Percentiles rank a stretch among this genome's conserved stretches.
Evolutionary conservation across 345 rosid genomes (phyloP).

Genomic region (Theobroma cacao): DNA sequence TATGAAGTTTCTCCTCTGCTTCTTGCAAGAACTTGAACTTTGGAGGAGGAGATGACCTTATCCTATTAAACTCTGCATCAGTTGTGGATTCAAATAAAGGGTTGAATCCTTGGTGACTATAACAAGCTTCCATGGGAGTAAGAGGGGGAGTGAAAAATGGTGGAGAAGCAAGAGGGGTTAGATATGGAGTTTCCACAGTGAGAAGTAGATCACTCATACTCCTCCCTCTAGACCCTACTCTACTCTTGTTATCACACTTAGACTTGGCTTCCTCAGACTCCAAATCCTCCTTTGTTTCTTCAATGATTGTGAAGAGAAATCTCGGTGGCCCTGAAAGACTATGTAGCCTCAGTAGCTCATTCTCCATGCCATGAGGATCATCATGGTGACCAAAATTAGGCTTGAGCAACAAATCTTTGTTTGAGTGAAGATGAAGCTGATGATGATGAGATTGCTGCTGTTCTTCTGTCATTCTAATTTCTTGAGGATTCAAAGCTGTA

Average conservation of each 20-base stretch:
- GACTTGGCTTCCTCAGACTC: slow-evolving; percentile 78
- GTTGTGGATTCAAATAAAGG: slow-evolving; percentile 54
- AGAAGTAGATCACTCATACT: slow-evolving; percentile 75
- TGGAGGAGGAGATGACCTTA: slow-evolving; percentile 77
- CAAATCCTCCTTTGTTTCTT: slow-evolving; percentile 88
- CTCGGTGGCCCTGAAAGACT: slow-evolving; percentile 59
- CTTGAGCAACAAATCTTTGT: slow-evolving; percentile 45
- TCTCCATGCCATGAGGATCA: slow-evolving; percentile 39
- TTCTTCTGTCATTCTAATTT: slow-evolving; percentile 34
- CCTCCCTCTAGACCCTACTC: slow-evolving; percentile 41
- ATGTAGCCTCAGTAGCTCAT: slow-evolving; percentile 55
- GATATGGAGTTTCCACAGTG: slow-evolving; percentile 75
- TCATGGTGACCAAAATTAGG: slow-evolving; percentile 22
- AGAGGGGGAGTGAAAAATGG: slow-evolving; percentile 86
- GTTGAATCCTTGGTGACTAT: slow-evolving; percentile 41
- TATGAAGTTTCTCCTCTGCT: slow-evolving; percentile 85
- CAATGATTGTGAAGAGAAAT: slow-evolving; percentile 78
- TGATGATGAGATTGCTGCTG: slow-evolving; percentile 12
- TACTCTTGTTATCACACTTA: slow-evolving; percentile 36
- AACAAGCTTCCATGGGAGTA: slow-evolving; percentile 53
- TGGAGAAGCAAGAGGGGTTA: slow-evolving; percentile 92
- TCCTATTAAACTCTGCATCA: slow-evolving; percentile 77
- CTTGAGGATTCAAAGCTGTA: slow-evolving; percentile 41
- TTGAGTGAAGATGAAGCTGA: slow-evolving; percentile 16
- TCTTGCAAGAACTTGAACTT: slow-evolving; percentile 90